These are phyloP conservation scores for Tanacetum coccineum DNA, from an alignment of 129 eudicot species.

Conservation along the genomic window DNA sequence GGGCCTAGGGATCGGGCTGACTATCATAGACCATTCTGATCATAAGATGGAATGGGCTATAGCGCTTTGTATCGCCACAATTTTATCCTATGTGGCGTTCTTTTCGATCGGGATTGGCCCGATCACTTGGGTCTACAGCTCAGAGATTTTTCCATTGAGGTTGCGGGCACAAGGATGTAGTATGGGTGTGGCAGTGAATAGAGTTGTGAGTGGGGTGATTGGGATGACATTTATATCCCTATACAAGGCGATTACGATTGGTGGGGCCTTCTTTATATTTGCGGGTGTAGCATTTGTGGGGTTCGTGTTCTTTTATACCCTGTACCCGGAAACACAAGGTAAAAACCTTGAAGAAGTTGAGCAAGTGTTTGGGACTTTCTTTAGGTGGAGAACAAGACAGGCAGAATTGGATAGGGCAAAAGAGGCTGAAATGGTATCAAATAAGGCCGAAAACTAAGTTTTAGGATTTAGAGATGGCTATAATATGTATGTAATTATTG, in stretches of 20 bases:
- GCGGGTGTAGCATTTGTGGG: slow-evolving; percentile 32
- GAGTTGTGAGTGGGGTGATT: slow-evolving; percentile 47
- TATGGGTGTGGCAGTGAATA: slow-evolving; percentile 47
- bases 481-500: too few species aligned
- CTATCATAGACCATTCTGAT: slow-evolving; percentile 27
- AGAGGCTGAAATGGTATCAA: slow-evolving; percentile 19
- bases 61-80: slow-evolving; percentile 20
- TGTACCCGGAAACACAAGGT: slow-evolving; percentile 60
- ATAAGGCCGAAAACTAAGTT: slow-evolving; percentile 14
- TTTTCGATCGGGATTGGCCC: slow-evolving; percentile 69
- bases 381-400: slow-evolving; percentile 48
- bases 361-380: slow-evolving; percentile 48
- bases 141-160: slow-evolving; percentile 52
- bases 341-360: slow-evolving; percentile 55
- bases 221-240: slow-evolving; percentile 49
- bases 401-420: slow-evolving; percentile 28
- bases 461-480: background rate
- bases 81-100: slow-evolving; percentile 41
- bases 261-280: slow-evolving; percentile 58
- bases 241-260: slow-evolving; percentile 34
- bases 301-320: slow-evolving; percentile 40
- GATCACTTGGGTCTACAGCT: slow-evolving; percentile 64
- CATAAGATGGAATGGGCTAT: slow-evolving; percentile 44
- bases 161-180: slow-evolving; percentile 56
- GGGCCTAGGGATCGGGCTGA: slow-evolving; percentile 32